Base-by-base conservation (phyloP, 495 filamentous ascomycete genomes). In the Hamigera avellanea region DNA sequence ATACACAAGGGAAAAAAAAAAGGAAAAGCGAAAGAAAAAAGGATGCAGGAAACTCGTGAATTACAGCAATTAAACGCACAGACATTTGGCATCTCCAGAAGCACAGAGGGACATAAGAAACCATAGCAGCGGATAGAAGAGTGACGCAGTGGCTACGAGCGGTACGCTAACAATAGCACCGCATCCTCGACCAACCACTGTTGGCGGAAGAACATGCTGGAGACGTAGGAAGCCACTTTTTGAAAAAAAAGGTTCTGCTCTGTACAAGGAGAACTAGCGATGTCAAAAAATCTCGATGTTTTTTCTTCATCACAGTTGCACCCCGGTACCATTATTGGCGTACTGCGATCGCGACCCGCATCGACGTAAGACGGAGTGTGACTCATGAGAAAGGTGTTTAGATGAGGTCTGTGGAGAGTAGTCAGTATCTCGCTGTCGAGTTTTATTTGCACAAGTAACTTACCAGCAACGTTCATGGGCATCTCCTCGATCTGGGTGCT, bases 401-500 rank as follows among this genome's bases (percentile, higher is more conserved):
- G 57, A 72, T 72, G 48, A 72, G 67, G 52, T 72, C 67, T 64
- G 34, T 3, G 26, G 16, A n/a, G 14, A 42, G 23, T 18, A n/a
- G 44, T 43, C 14, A 16, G 17, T 18, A 6, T 32, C 6, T 12
- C 27, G 13, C 12, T 5, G 5, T 32, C 29, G 18, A 21, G 17
- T 16, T 18, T 5, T 33, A 19, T 3, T 23, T n/a, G 17, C 15
- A 13, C 6, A 6, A 9, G 14, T 6, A 38, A 52, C 58, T 45
- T 54, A 64, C 60, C 63, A 42, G 69, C 69, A 63, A 69, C 66
- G 60, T 72, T 75, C 70, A 75, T 75, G 48, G 70, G 70, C 70
- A 75, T 75, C 60, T 75, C 70, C 55, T 75, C 70, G 41, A 75
- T 69, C 56, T 75, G 70, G 53, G 66, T 75, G 64, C 67, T 73